Base-by-base conservation (phyloP, 768 basidiomycete genomes). In the Grammothele lineata region DNA sequence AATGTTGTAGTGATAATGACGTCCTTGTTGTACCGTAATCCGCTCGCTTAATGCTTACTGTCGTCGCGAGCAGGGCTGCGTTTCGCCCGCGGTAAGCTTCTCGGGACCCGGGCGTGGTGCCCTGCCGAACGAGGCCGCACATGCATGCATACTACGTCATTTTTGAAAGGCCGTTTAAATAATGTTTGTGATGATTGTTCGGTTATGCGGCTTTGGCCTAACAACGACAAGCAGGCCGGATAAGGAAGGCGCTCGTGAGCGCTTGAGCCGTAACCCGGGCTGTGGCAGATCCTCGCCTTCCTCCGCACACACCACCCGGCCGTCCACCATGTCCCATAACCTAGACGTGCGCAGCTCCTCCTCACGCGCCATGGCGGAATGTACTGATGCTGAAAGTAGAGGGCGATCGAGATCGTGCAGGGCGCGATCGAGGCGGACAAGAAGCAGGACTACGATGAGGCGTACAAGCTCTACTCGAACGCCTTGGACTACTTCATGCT, bases 401-500 rank as follows among this genome's bases (percentile, higher is more conserved):
- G 78, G 66, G 92, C 92, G 25, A 90, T 96, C 62, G 89, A 91
- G 58, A 81, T 96, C 47, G 91, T 96, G 21, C 89, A 93, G 69
- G 80, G 81, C 54, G 93, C 93, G 47, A 94, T 95, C 59, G 92
- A 93, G 47, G 86, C 90, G 53, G 96, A 99, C 70, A 76, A 77
- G 51, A 92, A 92, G 66, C 85, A 87, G 66, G 91, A 96, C 68
- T 99, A 97, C 70, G 72, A 79, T 5, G 92, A 94, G 59, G 94
- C 94, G 17, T 95, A 91, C 79, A 94, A 89, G 71, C 79, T 83
- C 55, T 96, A 96, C 70, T 85, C 87, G 73, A 95, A 97, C 75
- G 78, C 91, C 1, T 77, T 98, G 50, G 96, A 99, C 63, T 99
- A 95, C 65, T 99, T 99, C 67, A 92, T 97, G 88, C 87, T 97